Evolutionary conservation across 345 rosid species (phyloP).

Genomic region (Acer negundo): DNA sequence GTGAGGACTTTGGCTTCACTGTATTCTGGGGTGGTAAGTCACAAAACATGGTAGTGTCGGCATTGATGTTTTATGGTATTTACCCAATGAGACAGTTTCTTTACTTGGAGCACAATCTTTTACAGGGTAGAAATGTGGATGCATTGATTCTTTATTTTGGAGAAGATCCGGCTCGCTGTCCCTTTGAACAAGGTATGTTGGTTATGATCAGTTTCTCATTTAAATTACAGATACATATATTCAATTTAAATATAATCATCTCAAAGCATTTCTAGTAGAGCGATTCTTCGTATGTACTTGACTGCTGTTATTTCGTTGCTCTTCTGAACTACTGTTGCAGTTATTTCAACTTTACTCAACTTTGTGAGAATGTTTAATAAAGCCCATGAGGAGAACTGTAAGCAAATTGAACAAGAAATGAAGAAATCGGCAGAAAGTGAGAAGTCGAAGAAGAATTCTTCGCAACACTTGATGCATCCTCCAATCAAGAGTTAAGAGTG

Average conservation of each 20-base stretch:
- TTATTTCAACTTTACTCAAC: slow-evolving; percentile 69
- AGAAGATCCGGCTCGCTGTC: slow-evolving; percentile 92
- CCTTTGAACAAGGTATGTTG: slow-evolving; percentile 83
- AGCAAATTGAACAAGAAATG: slow-evolving; percentile 68
- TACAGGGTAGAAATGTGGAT: slow-evolving; percentile 87
- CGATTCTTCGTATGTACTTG: neutral
- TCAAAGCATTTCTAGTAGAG: neutral
- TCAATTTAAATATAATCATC: no score
- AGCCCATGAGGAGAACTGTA: slow-evolving; percentile 78
- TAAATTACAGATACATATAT: no score
- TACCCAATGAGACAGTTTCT: neutral
- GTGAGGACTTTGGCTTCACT: slow-evolving; percentile 76
- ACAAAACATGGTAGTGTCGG: neutral
- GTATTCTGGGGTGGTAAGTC: slow-evolving; percentile 82
- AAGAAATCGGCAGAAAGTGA: slow-evolving; percentile 58
- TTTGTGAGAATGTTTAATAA: slow-evolving; percentile 79
- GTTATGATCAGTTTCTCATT: no score
- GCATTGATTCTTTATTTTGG: slow-evolving; percentile 90
- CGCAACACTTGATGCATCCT: slow-evolving; percentile 23
- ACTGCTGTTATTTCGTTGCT: neutral
- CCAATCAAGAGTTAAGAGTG: slow-evolving; percentile 29
- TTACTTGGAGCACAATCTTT: slow-evolving; percentile 11
- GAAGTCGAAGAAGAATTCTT: slow-evolving; percentile 39
- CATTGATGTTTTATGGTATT: slow-evolving; percentile 8
- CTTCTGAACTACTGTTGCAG: slow-evolving; percentile 39